Evolutionary conservation across 2,329 filamentous ascomycete species (phyloP), one percentile per base, ranked within the genome.

Genomic region (Pseudocercospora eumusae): DNA sequence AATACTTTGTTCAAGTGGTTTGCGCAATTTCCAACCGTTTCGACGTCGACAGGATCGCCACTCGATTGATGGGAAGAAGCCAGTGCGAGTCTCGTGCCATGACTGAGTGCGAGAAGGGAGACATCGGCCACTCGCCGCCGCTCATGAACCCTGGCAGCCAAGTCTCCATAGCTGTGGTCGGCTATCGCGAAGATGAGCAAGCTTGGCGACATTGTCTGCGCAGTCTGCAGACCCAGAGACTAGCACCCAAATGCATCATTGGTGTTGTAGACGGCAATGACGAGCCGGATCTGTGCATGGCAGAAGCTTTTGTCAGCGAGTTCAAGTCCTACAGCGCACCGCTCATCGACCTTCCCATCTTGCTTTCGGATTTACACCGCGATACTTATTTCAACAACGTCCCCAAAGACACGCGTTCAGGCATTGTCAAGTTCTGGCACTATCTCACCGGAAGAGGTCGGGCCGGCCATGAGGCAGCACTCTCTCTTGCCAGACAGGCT

Each of bases 131-230:
- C 15, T 44, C 54, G 15, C 8, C 54, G 7, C 23, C 3, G 13
- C 21, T 42, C 21, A 23, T 58, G 33, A 40, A 59, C 25, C 25
- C 45, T 8, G 57, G 44, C 5, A 49, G 44, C n/a, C 47, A 59
- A 31, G 57, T 59, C 7, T 33, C 57, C 13, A 54, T 59, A 15
- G 57, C 57, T 53, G 57, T 59, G 7, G 57, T 59, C 18, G 57
- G 57, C 45, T 59, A 59, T 31, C 57, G 57, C 15, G 57, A 59
- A 20, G 57, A 59, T 11, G 57, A 59, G 47, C 57, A 54, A 42
- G 57, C 57, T 10, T 59, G 57, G 57, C 57, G 57, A n/a, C 45
- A 59, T 8, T 59, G 57, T 31, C 28, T 59, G 15, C 45, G 47
- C 13, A 59, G 47, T 45, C 18, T 59, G 13, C 47, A 53, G 25